Evolutionary conservation across 2,329 filamentous ascomycete genomes (phyloP).

Genomic region (Sclerotinia sclerotiorum): DNA sequence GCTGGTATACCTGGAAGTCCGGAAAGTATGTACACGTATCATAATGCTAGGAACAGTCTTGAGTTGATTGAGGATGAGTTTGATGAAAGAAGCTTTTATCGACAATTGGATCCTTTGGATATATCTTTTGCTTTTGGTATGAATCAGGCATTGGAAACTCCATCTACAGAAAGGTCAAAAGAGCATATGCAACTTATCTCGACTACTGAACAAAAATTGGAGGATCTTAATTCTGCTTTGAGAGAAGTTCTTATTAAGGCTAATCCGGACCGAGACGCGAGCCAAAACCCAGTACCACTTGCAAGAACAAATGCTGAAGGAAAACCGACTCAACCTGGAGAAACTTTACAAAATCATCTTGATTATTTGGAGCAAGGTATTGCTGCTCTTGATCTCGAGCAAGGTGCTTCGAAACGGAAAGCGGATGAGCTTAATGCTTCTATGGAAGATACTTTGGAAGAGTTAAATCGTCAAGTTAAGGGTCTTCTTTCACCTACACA

Average conservation of each 20-base stretch:
- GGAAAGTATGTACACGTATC: constrained; percentile 72
- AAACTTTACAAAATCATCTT: constrained; percentile 57
- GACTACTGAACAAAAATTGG: constrained; percentile 64
- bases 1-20: constrained; percentile 68
- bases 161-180: constrained; percentile 27
- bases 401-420: constrained; percentile 37
- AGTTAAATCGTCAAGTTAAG: constrained; percentile 64
- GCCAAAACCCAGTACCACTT: constrained; percentile 31
- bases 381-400: constrained; percentile 58
- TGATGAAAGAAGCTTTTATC: constrained; percentile 74
- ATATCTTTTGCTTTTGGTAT: constrained; percentile 41
- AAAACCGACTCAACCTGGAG: constrained; percentile 46
- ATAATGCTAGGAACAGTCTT: constrained; percentile 59
- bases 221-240: constrained; percentile 65
- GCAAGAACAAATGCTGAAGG: constrained; percentile 46
- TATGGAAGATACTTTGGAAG: constrained; percentile 55
- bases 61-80: constrained; percentile 63
- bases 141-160: constrained; percentile 23
- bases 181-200: constrained; percentile 53
- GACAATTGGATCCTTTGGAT: constrained; percentile 65
- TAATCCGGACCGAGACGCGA: constrained; percentile 49
- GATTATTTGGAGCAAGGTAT: constrained; percentile 71
- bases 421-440: constrained; percentile 35
- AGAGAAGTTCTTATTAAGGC: constrained; percentile 65
- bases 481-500: constrained; percentile 53